Percentiles rank a stretch among this genome's conserved stretches.
Conservation (phyloP, 2,329 filamentous ascomycete genomes). For the Neonectria sp. region DNA sequence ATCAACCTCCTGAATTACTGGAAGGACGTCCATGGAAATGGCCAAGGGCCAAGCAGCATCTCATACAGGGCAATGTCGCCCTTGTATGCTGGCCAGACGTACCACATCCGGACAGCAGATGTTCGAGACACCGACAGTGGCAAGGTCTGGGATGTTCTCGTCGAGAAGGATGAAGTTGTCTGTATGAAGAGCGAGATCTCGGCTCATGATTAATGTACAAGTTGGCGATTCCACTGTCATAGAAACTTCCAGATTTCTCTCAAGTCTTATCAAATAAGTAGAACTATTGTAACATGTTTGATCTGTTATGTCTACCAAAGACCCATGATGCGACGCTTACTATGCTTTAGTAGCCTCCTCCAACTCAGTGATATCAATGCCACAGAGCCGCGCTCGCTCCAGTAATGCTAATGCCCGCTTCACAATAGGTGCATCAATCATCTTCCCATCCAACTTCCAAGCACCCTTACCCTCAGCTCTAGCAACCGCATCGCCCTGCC, state of each 20-base stretch:
- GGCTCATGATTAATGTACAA: slow-evolving; percentile 1
- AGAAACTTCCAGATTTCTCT: not conserved
- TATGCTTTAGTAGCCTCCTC: not conserved
- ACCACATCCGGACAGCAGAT: slow-evolving; percentile 71
- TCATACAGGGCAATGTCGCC: slow-evolving; percentile 80
- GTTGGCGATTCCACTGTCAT: no score
- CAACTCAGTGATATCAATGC: slow-evolving; percentile 13
- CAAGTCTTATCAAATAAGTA: not conserved
- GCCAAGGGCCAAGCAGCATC: slow-evolving; percentile 56
- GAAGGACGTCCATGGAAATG: slow-evolving; percentile 63
- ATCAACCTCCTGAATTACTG: slow-evolving; percentile 80
- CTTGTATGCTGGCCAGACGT: slow-evolving; percentile 76
- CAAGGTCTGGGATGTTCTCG: slow-evolving; percentile 61
- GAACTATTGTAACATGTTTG: not conserved
- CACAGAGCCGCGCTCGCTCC: slow-evolving; percentile 13
- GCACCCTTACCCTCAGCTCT: slow-evolving; percentile 12
- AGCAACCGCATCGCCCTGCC: slow-evolving; percentile 1
- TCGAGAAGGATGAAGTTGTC: slow-evolving; percentile 57
- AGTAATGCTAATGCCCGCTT: slow-evolving; percentile 16
- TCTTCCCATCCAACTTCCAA: slow-evolving; percentile 30
- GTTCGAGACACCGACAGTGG: slow-evolving; percentile 53
- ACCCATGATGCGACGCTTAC: not conserved
- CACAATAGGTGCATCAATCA: slow-evolving; percentile 26
- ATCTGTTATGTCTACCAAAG: not conserved
- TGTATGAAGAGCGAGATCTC: slow-evolving; percentile 57